Base-by-base conservation (phyloP, 2,329 filamentous ascomycete species). In the Colletotrichum sp. region DNA sequence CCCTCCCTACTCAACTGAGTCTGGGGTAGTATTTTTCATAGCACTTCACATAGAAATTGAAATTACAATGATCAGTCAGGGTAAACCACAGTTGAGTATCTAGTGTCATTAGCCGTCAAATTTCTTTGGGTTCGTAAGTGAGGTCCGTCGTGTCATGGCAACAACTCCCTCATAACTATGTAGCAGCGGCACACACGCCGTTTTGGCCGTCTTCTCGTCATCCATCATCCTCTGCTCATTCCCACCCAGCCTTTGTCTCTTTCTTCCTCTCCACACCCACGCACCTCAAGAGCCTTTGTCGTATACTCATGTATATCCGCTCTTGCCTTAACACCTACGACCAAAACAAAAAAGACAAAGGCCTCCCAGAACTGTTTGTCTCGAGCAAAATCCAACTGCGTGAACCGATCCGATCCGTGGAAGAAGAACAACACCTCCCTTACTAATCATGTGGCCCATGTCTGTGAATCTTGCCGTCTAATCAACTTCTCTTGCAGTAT, bases 51-150 rank as follows among this genome's bases (percentile, higher is more conserved):
- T n/a, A 67, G 27, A 12, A n/a, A 52, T 32, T 52, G 27, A 67
- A 22, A 48, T 71, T 34, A 28, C 15, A 22, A n/a, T 13, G n/a
- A 28, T 36, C 30, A 61, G 16, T 55, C 39, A 68, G 19, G 48
- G 9, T 34, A 19, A n/a, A n/a, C 22, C 16, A 68, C 36, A 64
- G 25, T 25, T 65, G 30, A 67, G 28, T 65, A n/a, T 76, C 32
- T 75, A 72, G 28, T 68, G 59, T 76, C 74, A 76, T 76, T 76
- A 76, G 71, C 64, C 74, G 59, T 76, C 57, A 71, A 65, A 69
- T 68, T 72, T 74, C 63, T 76, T 69, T 61, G 73, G 65, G 39
- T 69, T 76, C 74, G n/a, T 76, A 69, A 69, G 70, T 63, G 71
- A 68, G 64, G 59, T 68, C 71, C 30, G 64, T 73, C 57, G 65